phyloP scores from a whole-genome alignment of 305 asterid genomes.

The Solanum hybrid region DNA sequence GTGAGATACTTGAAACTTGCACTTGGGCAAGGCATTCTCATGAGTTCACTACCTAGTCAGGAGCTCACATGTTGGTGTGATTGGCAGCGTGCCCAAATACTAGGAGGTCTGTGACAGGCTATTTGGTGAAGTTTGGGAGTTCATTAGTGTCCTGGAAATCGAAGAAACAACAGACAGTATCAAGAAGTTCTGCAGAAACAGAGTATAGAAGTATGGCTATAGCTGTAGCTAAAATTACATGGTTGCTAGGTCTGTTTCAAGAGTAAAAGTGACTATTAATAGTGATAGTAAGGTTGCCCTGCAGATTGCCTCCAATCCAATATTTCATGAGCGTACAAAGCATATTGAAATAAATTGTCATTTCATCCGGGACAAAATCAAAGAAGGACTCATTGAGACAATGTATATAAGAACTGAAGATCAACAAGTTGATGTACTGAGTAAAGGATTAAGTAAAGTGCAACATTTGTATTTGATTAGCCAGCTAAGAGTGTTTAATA shows the following conservation, averaged over 20 bases:
- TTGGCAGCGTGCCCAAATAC: neutral
- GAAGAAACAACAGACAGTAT: too few species aligned
- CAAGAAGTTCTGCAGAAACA: too few species aligned
- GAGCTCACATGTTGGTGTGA: neutral
- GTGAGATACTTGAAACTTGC: neutral
- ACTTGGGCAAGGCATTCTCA: neutral
- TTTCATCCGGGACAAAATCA: too few species aligned
- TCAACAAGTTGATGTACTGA: neutral
- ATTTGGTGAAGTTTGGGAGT: neutral
- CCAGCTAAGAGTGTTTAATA: too few species aligned
- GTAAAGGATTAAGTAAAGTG: neutral
- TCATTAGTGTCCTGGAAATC: neutral
- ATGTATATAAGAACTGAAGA: neutral
- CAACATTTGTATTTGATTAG: neutral
- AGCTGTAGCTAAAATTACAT: neutral
- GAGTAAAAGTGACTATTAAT: neutral
- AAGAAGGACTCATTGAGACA: neutral
- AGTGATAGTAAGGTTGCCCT: neutral
- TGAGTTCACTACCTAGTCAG: neutral
- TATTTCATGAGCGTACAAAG: neutral
- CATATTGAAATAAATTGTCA: too few species aligned
- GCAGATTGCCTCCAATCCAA: neutral
- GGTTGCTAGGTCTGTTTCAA: neutral
- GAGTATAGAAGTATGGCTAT: neutral
- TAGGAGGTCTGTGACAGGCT: too few species aligned